These are phyloP conservation scores for carrot (Daucus carota) DNA, from an alignment of 129 eudicot genomes.

Conservation along the genomic window DH1_v3.0 NC_030381.2:44970501-44971000, in stretches of 20 bases:
- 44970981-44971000: neutral
- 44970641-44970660: conserved; percentile 22
- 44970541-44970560: conserved; percentile 79
- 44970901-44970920: conserved; percentile 10
- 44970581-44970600: conserved; percentile 68
- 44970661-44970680: conserved; percentile 12
- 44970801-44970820: conserved; percentile 20
- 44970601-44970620: conserved; percentile 74
- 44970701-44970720: conserved; percentile 11
- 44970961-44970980: conserved; percentile 22
- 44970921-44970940: conserved; percentile 77
- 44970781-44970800: conserved; percentile 12
- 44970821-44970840: conserved; percentile 24
- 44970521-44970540: conserved; percentile 91
- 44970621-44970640: conserved; percentile 27
- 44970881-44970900: conserved; percentile 20
- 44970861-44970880: conserved; percentile 38
- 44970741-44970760: conserved; percentile 21
- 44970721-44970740: conserved; percentile 3
- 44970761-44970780: conserved; percentile 5
- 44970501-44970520: conserved; percentile 58
- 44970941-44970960: conserved; percentile 39
- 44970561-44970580: conserved; percentile 63
- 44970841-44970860: conserved; percentile 9
- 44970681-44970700: conserved; percentile 31